A percentile compares a stretch with the other conserved stretches of the same genome.
Evolutionary conservation across 345 rosid species (phyloP).

Genomic region (Cardamine chenopodiifolia): DNA sequence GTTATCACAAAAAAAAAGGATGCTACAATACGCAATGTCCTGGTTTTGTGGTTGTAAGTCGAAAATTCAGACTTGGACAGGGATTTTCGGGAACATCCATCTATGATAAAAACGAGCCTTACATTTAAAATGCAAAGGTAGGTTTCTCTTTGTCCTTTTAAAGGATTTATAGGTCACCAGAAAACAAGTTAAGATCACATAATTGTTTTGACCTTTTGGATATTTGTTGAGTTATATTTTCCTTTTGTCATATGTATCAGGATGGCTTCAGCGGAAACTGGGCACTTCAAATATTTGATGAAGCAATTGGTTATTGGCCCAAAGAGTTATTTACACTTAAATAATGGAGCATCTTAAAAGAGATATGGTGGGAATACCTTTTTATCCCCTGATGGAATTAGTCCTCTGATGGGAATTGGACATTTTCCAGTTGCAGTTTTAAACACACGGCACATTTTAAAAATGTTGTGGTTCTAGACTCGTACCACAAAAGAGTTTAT

Average conservation of each 20-base stretch:
- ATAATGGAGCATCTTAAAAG: constrained; percentile 4
- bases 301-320: constrained; percentile 32
- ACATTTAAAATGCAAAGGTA: neutral
- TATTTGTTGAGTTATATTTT: neutral
- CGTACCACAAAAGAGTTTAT: neutral
- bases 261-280: constrained; percentile 25
- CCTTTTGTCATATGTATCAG: constrained; percentile 7
- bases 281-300: neutral
- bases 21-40: constrained; percentile 38
- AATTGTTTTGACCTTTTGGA: neutral
- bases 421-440: neutral
- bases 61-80: neutral
- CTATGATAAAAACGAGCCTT: neutral
- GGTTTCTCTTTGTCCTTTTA: neutral
- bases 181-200: neutral
- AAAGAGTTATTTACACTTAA: constrained; percentile 19
- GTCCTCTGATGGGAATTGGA: constrained; percentile 38
- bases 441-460: no score
- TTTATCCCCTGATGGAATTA: neutral
- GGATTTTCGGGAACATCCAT: constrained; percentile 11
- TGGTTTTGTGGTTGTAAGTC: constrained; percentile 33
- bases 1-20: constrained; percentile 17
- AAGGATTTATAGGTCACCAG: neutral
- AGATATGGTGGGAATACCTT: constrained; percentile 32
- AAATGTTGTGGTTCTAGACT: no score